phyloP scores from a whole-genome alignment of 1,284 basidiomycete genomes.

The Anthracocystis setariae region DNA sequence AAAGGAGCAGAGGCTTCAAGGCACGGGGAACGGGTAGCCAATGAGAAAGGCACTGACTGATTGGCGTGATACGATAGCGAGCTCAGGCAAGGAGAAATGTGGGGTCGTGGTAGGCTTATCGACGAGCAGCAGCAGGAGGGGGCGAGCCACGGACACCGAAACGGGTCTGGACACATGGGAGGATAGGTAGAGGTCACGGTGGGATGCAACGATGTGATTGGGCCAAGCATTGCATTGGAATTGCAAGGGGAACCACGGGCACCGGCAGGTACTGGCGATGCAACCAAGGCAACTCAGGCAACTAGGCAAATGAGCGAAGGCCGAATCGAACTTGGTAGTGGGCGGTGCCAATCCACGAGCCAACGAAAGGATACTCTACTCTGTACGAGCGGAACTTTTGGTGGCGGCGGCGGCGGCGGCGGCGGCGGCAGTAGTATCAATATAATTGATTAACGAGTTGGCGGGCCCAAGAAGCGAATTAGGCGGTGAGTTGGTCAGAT shows the following conservation, averaged over 20 bases:
- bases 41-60: conserved; percentile 14
- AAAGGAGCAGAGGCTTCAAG: conserved; percentile 8
- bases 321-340: conserved; percentile 9
- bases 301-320: conserved; percentile 3
- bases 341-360: background rate
- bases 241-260: background rate
- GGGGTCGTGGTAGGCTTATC: conserved; percentile 28
- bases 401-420: background rate
- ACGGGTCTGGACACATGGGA: conserved; percentile 15
- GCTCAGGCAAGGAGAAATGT: conserved; percentile 8
- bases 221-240: conserved; percentile 2
- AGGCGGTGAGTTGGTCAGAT: background rate
- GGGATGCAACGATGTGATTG: conserved; percentile 6
- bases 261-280: background rate
- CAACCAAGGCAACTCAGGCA: background rate
- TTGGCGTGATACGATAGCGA: conserved; percentile 17
- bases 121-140: conserved; percentile 5
- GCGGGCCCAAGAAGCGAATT: conserved; percentile 1
- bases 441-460: conserved; percentile 8
- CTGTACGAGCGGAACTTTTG: too few species aligned
- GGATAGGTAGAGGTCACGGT: background rate
- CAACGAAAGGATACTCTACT: too few species aligned
- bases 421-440: background rate
- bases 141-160: conserved; percentile 2
- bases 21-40: conserved; percentile 27